These are phyloP conservation scores for Leptographium radiaticola DNA, from an alignment of 2,329 filamentous ascomycete genomes.

Conservation along the genomic window DNA sequence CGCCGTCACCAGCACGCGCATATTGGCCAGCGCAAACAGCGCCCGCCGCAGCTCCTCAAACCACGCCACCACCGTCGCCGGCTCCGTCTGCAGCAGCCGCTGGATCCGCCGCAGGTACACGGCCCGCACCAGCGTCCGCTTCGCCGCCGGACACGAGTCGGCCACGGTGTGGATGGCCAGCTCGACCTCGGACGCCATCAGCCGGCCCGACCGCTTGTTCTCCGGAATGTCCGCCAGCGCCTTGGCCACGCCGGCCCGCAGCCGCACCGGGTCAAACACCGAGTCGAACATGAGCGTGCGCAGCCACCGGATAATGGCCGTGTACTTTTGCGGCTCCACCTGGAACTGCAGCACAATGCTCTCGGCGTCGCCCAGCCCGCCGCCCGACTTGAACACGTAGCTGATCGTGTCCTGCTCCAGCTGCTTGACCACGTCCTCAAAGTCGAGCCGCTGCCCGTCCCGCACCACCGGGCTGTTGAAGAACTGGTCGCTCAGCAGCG, in stretches of 20 bases:
- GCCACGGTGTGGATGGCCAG: constrained; percentile 70
- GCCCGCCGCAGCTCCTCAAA: constrained; percentile 64
- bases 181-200: constrained; percentile 52
- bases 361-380: constrained; percentile 63
- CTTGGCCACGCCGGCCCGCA: constrained; percentile 58
- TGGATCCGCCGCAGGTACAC: constrained; percentile 78
- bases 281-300: constrained; percentile 78
- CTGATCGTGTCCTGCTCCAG: constrained; percentile 84
- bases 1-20: constrained; percentile 73
- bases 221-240: constrained; percentile 86
- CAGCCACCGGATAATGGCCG: constrained; percentile 69
- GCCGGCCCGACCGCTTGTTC: constrained; percentile 71
- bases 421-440: constrained; percentile 84
- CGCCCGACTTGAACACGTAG: constrained; percentile 60
- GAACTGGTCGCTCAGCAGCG: constrained; percentile 81
- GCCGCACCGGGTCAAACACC: constrained; percentile 62
- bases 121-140: constrained; percentile 72
- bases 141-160: constrained; percentile 63
- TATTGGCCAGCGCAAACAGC: constrained; percentile 73
- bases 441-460: constrained; percentile 64
- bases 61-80: constrained; percentile 60
- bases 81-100: constrained; percentile 64
- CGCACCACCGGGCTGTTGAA: constrained; percentile 81
- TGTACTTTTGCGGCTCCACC: constrained; percentile 79
- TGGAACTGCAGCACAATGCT: constrained; percentile 72